Conservation (phyloP, 805 yeast species). For the Metschnikowia chrysomelidarum region DNA sequence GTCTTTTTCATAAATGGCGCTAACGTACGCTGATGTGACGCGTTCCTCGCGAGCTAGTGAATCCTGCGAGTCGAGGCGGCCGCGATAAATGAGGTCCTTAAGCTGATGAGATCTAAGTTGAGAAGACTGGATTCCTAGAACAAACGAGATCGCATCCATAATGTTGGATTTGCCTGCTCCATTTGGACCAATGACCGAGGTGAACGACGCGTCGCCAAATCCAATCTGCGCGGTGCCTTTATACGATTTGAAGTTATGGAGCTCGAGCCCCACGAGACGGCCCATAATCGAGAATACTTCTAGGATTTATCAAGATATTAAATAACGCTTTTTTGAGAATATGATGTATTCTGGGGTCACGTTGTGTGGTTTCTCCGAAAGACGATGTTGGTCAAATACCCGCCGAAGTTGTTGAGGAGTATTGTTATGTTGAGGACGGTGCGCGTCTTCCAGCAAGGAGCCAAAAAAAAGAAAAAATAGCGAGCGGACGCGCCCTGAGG, state of each 20-base stretch:
- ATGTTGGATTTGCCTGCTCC: conserved; percentile 97
- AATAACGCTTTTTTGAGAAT: no score
- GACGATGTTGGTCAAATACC: no score
- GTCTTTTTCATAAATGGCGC: conserved; percentile 68
- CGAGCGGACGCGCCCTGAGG: no score
- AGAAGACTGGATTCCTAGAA: conserved; percentile 74
- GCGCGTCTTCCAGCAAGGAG: no score
- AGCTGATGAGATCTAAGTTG: conserved; percentile 74
- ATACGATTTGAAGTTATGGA: conserved; percentile 89
- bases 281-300: no score
- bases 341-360: no score
- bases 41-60: conserved; percentile 26
- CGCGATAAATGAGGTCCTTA: conserved; percentile 80
- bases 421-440: no score
- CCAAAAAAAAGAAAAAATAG: no score
- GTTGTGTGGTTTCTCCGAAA: no score
- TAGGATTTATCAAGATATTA: no score
- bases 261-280: conserved; percentile 70
- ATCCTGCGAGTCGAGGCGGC: conserved; percentile 32
- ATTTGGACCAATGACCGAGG: conserved; percentile 96
- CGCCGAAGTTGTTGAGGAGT: no score
- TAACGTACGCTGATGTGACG: conserved; percentile 63
- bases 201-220: conserved; percentile 79
- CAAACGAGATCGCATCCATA: conserved; percentile 97
- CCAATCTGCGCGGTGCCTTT: conserved; percentile 73